These are phyloP conservation scores for Penicillium nordicum DNA, from an alignment of 2,329 filamentous ascomycete genomes.

Conservation along the genomic window DNA sequence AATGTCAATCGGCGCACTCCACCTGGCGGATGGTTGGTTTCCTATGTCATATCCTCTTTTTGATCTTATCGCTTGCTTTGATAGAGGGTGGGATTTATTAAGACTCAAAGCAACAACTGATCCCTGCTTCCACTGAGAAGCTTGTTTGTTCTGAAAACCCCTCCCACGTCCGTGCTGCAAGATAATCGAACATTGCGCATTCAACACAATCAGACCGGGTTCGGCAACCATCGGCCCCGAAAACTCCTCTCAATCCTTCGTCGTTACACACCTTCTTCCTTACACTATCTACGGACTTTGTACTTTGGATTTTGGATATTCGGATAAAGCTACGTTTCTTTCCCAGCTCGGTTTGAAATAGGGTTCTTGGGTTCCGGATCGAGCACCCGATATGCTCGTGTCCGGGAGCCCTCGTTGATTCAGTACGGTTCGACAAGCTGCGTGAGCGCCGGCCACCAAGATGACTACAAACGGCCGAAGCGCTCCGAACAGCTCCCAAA, in stretches of 20 bases:
- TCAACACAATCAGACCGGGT: slow-evolving; percentile 16
- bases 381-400: slow-evolving; percentile 41
- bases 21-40: too few species aligned
- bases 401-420: slow-evolving; percentile 43
- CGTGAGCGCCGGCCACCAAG: slow-evolving; percentile 36
- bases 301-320: not conserved
- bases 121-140: slow-evolving; percentile 27
- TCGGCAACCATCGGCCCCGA: slow-evolving; percentile 28
- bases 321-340: not conserved
- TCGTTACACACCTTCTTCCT: not conserved
- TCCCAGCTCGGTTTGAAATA: slow-evolving; percentile 14
- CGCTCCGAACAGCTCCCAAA: slow-evolving; percentile 31
- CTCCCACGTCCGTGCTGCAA: slow-evolving; percentile 31
- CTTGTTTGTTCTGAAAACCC: slow-evolving; percentile 24
- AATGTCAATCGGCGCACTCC: slow-evolving; percentile 20
- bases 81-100: slow-evolving; percentile 24
- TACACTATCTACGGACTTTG: not conserved
- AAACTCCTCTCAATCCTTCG: slow-evolving; percentile 10
- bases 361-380: slow-evolving; percentile 38
- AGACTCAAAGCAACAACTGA: slow-evolving; percentile 20
- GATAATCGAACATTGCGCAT: slow-evolving; percentile 27
- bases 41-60: slow-evolving; percentile 15
- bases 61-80: slow-evolving; percentile 8
- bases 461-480: slow-evolving; percentile 47
- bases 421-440: slow-evolving; percentile 38